These are phyloP conservation scores for Albophoma yamanashiensis DNA, from an alignment of 2,329 filamentous ascomycete genomes.

Conservation along the genomic window DNA sequence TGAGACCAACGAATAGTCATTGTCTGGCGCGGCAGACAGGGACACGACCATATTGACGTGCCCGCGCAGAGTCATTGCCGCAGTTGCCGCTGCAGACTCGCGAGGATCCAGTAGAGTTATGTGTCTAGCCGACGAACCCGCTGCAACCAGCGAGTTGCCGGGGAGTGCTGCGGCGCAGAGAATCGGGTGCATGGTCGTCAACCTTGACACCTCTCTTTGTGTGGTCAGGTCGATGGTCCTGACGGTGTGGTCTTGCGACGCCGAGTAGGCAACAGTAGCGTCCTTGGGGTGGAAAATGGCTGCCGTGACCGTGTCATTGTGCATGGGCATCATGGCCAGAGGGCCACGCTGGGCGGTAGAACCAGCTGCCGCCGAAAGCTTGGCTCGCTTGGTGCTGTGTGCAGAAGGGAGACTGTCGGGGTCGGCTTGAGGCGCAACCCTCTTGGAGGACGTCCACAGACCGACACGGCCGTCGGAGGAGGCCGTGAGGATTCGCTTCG, in stretches of 20 bases:
- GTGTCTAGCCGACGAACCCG: slow-evolving; percentile 75
- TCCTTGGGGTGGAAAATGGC: slow-evolving; percentile 80
- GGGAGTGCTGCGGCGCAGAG: slow-evolving; percentile 68
- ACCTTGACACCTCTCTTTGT: slow-evolving; percentile 63
- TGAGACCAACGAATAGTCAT: slow-evolving; percentile 74
- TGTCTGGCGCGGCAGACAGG: slow-evolving; percentile 43
- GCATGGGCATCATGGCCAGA: slow-evolving; percentile 59
- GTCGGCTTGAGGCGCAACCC: slow-evolving; percentile 64
- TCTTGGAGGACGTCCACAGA: slow-evolving; percentile 78
- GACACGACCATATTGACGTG: slow-evolving; percentile 65
- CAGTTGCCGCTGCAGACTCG: slow-evolving; percentile 61
- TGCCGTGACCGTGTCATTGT: slow-evolving; percentile 66
- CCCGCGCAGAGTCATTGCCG: slow-evolving; percentile 83
- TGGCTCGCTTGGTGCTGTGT: slow-evolving; percentile 66
- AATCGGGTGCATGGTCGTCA: slow-evolving; percentile 75
- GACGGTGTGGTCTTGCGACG: slow-evolving; percentile 83
- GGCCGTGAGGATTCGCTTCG: slow-evolving; percentile 72
- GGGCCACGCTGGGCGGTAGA: slow-evolving; percentile 64
- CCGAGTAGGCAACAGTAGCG: slow-evolving; percentile 80
- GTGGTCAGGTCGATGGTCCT: slow-evolving; percentile 88
- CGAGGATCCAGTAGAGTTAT: slow-evolving; percentile 91
- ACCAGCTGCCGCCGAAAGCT: slow-evolving; percentile 34
- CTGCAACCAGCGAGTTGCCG: slow-evolving; percentile 50
- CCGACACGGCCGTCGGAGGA: slow-evolving; percentile 75
- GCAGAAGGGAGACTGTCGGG: slow-evolving; percentile 56